A percentile compares a stretch with the other conserved stretches of the same genome.
Evolutionary conservation across 441 rosid species (phyloP).

Genomic region (Brassica balearica): DNA sequence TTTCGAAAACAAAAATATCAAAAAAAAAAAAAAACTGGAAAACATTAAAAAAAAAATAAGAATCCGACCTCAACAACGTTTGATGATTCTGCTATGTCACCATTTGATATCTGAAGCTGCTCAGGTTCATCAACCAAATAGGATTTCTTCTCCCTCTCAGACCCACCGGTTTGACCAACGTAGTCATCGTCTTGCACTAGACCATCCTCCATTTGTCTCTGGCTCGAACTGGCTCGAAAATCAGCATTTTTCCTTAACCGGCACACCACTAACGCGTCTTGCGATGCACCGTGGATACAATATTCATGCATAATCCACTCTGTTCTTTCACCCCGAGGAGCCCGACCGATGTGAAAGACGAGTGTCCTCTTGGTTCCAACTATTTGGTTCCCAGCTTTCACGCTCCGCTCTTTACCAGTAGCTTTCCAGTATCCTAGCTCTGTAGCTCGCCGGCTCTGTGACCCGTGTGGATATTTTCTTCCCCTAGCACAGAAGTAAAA

Average conservation of each 20-base stretch:
- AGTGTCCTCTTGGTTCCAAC: conserved; percentile 93
- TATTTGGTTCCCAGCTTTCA: conserved; percentile 57
- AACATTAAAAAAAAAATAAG: not conserved
- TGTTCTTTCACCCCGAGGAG: conserved; percentile 88
- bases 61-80: conserved; percentile 43
- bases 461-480: conserved; percentile 89
- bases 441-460: conserved; percentile 84
- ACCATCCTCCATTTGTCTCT: conserved; percentile 38
- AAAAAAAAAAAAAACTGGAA: no score
- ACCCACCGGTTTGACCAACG: conserved; percentile 26
- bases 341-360: conserved; percentile 86
- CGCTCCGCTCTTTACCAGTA: conserved; percentile 85
- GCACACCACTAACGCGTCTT: conserved; percentile 88
- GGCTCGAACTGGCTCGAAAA: conserved; percentile 45
- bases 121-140: conserved; percentile 22
- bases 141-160: conserved; percentile 41
- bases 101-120: conserved; percentile 47
- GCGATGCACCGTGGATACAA: conserved; percentile 56
- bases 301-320: conserved; percentile 97
- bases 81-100: conserved; percentile 55
- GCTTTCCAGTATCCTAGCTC: conserved; percentile 91
- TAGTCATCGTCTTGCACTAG: conserved; percentile 30
- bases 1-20: not conserved
- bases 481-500: conserved; percentile 87
- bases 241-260: conserved; percentile 70